Evolutionary conservation across 164 flowering plant genomes (phyloP).

Genomic region (Liriodendron chinense): DNA sequence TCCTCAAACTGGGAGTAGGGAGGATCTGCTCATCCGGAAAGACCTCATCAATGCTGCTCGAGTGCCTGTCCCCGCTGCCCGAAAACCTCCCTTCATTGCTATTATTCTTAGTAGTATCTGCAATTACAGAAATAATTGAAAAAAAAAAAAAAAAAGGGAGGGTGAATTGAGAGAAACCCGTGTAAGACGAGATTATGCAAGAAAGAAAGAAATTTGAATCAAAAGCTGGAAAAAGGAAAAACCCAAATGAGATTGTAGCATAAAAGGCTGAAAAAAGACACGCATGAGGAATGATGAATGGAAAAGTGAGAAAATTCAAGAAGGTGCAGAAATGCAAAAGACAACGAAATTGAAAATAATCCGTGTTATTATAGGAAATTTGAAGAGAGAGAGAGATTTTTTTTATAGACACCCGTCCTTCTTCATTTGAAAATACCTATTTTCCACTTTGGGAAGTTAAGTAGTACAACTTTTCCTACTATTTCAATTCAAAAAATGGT

Average conservation of each 20-base stretch:
- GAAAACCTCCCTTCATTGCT: neutral
- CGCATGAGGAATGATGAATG: neutral
- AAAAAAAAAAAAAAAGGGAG: neutral
- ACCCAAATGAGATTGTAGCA: neutral
- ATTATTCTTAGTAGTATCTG: neutral
- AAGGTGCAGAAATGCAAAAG: too few relatives aligned
- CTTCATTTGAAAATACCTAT: too few relatives aligned
- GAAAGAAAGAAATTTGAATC: neutral
- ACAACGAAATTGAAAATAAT: too few relatives aligned
- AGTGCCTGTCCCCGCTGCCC: neutral
- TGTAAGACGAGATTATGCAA: neutral
- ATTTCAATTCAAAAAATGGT: too few relatives aligned
- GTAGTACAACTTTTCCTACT: too few relatives aligned
- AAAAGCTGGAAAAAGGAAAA: neutral
- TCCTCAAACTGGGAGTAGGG: slow-evolving; percentile 43
- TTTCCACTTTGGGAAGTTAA: too few relatives aligned
- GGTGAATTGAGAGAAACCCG: neutral
- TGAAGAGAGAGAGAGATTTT: too few relatives aligned
- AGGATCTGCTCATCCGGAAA: slow-evolving; percentile 41
- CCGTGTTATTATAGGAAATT: too few relatives aligned
- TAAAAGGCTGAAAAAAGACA: neutral
- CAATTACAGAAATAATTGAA: neutral
- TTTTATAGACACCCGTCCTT: too few relatives aligned
- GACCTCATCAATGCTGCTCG: slow-evolving; percentile 20
- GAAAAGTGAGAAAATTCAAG: too few relatives aligned